A percentile compares a stretch with the other conserved stretches of the same genome.
These are phyloP conservation scores for Blastomyces emzantsi DNA, from an alignment of 2,329 filamentous ascomycete species.

Conservation along the genomic window DNA sequence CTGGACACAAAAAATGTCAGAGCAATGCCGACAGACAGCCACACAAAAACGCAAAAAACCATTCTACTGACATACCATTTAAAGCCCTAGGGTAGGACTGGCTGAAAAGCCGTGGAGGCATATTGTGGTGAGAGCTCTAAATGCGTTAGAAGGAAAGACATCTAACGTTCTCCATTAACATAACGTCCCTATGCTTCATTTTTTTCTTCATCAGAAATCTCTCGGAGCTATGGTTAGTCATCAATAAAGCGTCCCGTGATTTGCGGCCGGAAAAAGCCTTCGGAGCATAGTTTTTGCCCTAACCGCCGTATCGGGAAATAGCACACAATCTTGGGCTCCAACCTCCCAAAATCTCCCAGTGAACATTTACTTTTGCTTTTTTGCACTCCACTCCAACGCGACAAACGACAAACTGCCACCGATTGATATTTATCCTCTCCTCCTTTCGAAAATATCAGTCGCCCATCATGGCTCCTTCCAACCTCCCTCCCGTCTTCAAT, in stretches of 20 bases:
- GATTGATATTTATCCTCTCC: constrained; percentile 37
- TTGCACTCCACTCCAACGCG: constrained; percentile 17
- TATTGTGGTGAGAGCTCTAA: constrained; percentile 26
- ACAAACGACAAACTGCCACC: constrained; percentile 34
- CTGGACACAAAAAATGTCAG: constrained; percentile 7
- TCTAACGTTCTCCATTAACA: neutral
- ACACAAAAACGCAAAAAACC: neutral
- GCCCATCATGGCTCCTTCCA: constrained; percentile 86
- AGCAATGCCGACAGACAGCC: neutral
- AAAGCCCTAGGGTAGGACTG: constrained; percentile 52
- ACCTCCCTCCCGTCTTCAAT: constrained; percentile 93
- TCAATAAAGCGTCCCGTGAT: neutral
- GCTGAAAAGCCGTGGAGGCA: constrained; percentile 59
- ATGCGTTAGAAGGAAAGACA: neutral
- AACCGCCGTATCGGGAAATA: constrained; percentile 9
- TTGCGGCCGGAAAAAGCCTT: constrained; percentile 5
- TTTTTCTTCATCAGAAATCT: neutral
- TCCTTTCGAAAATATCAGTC: constrained; percentile 38
- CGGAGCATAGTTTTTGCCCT: constrained; percentile 12
- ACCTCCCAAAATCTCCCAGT: constrained; percentile 9
- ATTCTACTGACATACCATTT: constrained; percentile 43
- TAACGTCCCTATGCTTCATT: neutral
- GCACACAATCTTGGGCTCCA: constrained; percentile 9
- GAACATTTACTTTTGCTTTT: constrained; percentile 8
- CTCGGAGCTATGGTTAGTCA: neutral